Percentiles rank a stretch among this genome's conserved stretches.
Evolutionary conservation across 495 filamentous ascomycete species (phyloP).

Genomic region (Tricharina praecox): DNA sequence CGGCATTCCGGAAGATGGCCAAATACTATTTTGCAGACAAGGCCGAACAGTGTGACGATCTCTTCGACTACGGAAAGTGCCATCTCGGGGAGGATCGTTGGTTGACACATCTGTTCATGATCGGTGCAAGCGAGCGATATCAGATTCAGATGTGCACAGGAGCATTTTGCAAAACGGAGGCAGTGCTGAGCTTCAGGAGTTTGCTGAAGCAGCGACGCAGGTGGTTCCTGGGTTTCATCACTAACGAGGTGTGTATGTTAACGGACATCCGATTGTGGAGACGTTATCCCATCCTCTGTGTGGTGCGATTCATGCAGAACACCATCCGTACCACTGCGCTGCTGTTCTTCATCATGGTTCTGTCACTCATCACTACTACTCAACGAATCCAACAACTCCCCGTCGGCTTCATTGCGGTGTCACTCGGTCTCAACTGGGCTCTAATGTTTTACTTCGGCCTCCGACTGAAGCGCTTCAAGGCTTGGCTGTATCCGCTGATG

Average conservation of each 20-base stretch:
- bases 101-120: constrained; percentile 98
- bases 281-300: constrained; percentile 73
- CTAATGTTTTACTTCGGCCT: constrained; percentile 94
- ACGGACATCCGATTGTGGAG: constrained; percentile 85
- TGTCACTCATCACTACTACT: constrained; percentile 72
- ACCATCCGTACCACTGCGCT: constrained; percentile 91
- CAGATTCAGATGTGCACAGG: constrained; percentile 96
- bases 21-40: constrained; percentile 99
- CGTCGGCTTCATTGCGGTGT: constrained; percentile 89
- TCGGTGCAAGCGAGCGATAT: constrained; percentile 78
- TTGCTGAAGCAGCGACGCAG: constrained; percentile 87
- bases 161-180: constrained; percentile 97
- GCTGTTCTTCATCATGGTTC: constrained; percentile 87
- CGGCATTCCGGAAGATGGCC: constrained; percentile 90
- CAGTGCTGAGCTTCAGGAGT: constrained; percentile 71
- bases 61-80: constrained; percentile 93
- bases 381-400: constrained; percentile 63
- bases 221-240: constrained; percentile 97
- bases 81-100: constrained; percentile 93
- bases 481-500: constrained; percentile 90
- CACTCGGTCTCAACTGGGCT: constrained; percentile 80
- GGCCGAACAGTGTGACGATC: constrained; percentile 84
- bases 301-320: constrained; percentile 88
- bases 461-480: constrained; percentile 74
- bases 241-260: constrained; percentile 97